phyloP scores from a whole-genome alignment of 2,329 filamentous ascomycete species.

The Trichophyton simii region DNA sequence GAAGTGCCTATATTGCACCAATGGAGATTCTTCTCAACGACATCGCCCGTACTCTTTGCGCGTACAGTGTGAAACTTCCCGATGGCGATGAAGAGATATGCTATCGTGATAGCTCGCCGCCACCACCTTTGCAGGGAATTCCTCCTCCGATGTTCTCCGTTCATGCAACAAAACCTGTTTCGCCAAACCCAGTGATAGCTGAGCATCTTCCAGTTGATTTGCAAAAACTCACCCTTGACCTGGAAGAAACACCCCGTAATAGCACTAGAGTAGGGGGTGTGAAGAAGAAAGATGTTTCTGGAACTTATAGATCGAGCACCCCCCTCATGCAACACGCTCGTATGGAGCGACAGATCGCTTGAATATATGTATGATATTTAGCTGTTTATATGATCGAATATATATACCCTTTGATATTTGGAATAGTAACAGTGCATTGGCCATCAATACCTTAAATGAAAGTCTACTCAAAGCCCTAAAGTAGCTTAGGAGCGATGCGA shows the following conservation, averaged over 20 bases:
- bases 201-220: slow-evolving; percentile 13
- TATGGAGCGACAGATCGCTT: slow-evolving; percentile 29
- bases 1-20: slow-evolving; percentile 80
- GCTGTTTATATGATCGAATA: too few relatives aligned
- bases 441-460: too few relatives aligned
- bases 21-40: slow-evolving; percentile 86
- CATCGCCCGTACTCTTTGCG: slow-evolving; percentile 65
- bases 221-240: slow-evolving; percentile 10
- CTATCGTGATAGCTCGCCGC: background rate
- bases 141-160: background rate
- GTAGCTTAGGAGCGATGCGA: too few relatives aligned
- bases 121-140: background rate
- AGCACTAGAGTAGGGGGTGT: slow-evolving; percentile 1
- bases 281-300: slow-evolving; percentile 14
- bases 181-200: background rate
- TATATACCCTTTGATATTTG: too few relatives aligned
- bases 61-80: slow-evolving; percentile 57
- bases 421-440: too few relatives aligned
- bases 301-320: slow-evolving; percentile 15
- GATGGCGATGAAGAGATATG: slow-evolving; percentile 26
- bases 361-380: slow-evolving; percentile 10
- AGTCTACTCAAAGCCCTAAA: too few relatives aligned
- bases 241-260: slow-evolving; percentile 4
- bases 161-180: background rate
- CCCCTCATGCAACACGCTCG: slow-evolving; percentile 23